phyloP scores from a whole-genome alignment of 257 asterid species.

The Nicotiana sylvestris region DNA sequence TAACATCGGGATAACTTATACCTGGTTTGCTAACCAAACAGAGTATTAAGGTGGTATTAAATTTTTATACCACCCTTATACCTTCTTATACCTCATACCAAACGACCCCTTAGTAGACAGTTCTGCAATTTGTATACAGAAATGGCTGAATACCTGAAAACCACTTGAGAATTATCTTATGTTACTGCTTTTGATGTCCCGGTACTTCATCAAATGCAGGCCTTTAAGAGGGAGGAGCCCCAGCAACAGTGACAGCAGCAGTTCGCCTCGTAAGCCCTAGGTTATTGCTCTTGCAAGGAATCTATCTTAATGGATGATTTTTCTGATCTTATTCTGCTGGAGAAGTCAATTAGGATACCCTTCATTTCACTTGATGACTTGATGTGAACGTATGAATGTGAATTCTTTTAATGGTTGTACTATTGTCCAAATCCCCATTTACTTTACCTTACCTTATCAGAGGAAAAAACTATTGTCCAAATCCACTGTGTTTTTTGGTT shows the following conservation, averaged over 20 bases:
- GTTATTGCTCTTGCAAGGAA: not conserved
- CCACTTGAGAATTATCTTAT: not conserved
- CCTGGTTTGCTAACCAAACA: too few species aligned
- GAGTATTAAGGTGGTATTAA: too few species aligned
- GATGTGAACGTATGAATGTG: conserved; percentile 4
- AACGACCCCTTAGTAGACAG: not conserved
- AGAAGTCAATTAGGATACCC: not conserved
- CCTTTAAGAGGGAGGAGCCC: conserved; percentile 39
- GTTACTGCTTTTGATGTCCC: not conserved
- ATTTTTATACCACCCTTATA: too few species aligned
- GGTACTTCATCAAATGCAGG: conserved; percentile 17
- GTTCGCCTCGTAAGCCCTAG: conserved; percentile 34
- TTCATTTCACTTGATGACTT: not conserved
- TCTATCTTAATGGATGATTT: not conserved
- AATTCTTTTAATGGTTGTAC: not conserved
- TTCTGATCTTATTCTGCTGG: not conserved
- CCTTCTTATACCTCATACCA: too few species aligned
- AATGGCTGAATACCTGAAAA: not conserved
- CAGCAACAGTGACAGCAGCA: conserved; percentile 36
- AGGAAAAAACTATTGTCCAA: too few species aligned
- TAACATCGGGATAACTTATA: too few species aligned
- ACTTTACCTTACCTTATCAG: too few species aligned
- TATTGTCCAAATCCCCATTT: not conserved
- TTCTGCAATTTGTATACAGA: not conserved
- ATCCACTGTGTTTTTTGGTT: too few species aligned